These are phyloP conservation scores for Lentithecium fluviatile DNA, from an alignment of 495 filamentous ascomycete genomes.

Conservation along the genomic window DNA sequence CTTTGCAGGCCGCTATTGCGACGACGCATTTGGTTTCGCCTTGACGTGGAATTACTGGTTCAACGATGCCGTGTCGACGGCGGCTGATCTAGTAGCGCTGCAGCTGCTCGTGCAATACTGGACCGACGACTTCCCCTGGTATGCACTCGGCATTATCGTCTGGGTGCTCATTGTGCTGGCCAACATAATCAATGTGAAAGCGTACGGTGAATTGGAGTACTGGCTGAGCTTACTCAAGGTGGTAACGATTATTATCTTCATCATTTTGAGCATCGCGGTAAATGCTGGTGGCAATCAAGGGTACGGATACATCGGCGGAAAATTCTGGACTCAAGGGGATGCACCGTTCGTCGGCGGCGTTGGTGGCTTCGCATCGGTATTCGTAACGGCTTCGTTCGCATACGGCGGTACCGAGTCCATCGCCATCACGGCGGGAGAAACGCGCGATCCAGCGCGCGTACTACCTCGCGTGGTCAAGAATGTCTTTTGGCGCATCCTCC, in stretches of 20 bases:
- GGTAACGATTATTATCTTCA: conserved; percentile 61
- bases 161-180: conserved; percentile 5
- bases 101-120: conserved; percentile 57
- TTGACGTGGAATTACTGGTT: conserved; percentile 65
- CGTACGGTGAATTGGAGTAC: conserved; percentile 71
- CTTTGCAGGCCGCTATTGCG: conserved; percentile 62
- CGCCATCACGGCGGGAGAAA: conserved; percentile 73
- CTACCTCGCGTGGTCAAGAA: conserved; percentile 72
- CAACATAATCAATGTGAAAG: conserved; percentile 9
- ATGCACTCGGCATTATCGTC: conserved; percentile 4
- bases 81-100: conserved; percentile 65
- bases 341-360: conserved; percentile 29
- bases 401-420: conserved; percentile 63
- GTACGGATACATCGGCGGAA: conserved; percentile 62
- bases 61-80: conserved; percentile 62
- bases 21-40: conserved; percentile 68
- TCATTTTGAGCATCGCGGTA: conserved; percentile 55
- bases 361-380: conserved; percentile 35
- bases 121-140: conserved; percentile 49
- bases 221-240: conserved; percentile 71
- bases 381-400: conserved; percentile 40
- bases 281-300: conserved; percentile 62
- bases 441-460: conserved; percentile 67
- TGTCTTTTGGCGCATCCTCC: conserved; percentile 78
- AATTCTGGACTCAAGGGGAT: conserved; percentile 52